A percentile compares a stretch with the other conserved stretches of the same genome.
Conservation (phyloP, 345 rosid genomes). For the Gossypium rotundifolium region DNA sequence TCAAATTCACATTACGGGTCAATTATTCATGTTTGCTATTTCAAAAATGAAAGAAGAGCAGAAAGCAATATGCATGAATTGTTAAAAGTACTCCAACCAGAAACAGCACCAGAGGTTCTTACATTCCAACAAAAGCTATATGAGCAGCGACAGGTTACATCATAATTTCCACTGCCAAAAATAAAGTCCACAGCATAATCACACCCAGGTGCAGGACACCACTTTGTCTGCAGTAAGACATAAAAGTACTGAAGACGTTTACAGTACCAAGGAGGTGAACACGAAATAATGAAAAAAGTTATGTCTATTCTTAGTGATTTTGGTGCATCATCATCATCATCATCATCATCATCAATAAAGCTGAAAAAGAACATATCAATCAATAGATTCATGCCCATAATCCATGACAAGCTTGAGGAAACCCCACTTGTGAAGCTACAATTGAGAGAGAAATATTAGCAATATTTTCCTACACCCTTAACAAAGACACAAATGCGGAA, state of each 20-base stretch:
- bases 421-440: background rate
- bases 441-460: background rate
- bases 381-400: background rate
- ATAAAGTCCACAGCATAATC: slow-evolving; percentile 76
- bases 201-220: slow-evolving; percentile 96
- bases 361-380: background rate
- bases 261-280: background rate
- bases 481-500: background rate
- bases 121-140: slow-evolving; percentile 89
- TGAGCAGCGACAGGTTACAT: slow-evolving; percentile 60
- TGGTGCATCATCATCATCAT: background rate
- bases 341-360: background rate
- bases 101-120: slow-evolving; percentile 21
- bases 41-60: background rate
- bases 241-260: background rate
- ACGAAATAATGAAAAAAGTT: slow-evolving; percentile 2
- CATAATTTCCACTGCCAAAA: slow-evolving; percentile 65
- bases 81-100: slow-evolving; percentile 6
- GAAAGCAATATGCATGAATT: background rate
- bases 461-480: background rate
- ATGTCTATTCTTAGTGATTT: background rate
- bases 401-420: background rate
- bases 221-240: slow-evolving; percentile 52
- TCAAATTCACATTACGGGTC: background rate
- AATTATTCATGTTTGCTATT: background rate